These are phyloP conservation scores for Colletotrichum sp. DNA, from an alignment of 2,329 filamentous ascomycete genomes.

Conservation along the genomic window DNA sequence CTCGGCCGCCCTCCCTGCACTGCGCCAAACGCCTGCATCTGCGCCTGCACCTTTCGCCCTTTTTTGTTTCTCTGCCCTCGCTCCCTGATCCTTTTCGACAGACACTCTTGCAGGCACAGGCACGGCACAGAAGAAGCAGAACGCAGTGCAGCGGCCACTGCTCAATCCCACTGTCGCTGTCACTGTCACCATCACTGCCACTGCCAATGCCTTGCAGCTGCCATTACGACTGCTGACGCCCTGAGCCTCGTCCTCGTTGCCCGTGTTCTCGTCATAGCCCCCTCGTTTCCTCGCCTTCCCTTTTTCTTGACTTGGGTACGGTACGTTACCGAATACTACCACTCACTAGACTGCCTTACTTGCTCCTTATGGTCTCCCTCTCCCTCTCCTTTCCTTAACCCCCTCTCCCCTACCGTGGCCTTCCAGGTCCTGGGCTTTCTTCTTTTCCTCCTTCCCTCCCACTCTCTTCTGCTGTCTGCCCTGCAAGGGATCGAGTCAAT, in stretches of 20 bases:
- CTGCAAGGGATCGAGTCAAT: not conserved
- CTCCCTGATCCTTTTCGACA: not conserved
- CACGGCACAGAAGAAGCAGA: not conserved
- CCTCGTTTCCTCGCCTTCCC: not conserved
- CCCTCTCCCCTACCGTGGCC: not conserved
- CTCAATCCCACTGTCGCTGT: not conserved
- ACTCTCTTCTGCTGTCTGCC: not conserved
- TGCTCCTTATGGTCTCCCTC: not conserved
- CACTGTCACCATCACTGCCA: not conserved
- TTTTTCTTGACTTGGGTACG: not conserved
- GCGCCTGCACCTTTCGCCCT: not conserved
- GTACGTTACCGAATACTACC: not conserved
- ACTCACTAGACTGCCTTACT: not conserved
- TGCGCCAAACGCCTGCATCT: not conserved
- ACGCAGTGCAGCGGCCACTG: not conserved
- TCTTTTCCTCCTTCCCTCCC: not conserved
- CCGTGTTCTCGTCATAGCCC: conserved; percentile 39
- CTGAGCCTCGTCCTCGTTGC: conserved; percentile 4
- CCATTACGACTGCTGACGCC: not conserved
- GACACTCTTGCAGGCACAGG: not conserved
- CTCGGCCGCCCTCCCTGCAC: not conserved
- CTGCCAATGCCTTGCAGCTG: not conserved
- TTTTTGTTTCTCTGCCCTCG: not conserved
- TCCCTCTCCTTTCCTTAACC: not conserved
- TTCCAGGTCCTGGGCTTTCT: not conserved